Percentiles rank a stretch among this genome's conserved stretches.
Evolutionary conservation across 1,284 basidiomycete species (phyloP).

Genomic region (Heterobasidion parviporum): DNA sequence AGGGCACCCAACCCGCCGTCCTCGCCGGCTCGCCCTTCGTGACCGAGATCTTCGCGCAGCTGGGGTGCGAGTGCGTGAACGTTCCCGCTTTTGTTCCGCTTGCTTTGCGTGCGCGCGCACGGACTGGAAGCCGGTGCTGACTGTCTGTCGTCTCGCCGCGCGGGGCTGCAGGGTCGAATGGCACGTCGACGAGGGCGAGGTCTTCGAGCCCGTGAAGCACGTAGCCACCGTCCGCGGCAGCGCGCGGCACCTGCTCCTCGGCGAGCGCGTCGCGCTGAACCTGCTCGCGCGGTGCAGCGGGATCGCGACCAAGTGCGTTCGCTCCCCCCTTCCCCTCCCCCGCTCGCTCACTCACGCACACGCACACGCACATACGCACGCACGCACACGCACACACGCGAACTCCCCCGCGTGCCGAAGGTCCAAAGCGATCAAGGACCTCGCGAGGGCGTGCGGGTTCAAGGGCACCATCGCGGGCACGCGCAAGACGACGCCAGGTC

Average conservation of each 20-base stretch:
- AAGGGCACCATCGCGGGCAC: slow-evolving; percentile 92
- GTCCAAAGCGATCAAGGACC: slow-evolving; percentile 73
- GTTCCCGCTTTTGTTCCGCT: background rate
- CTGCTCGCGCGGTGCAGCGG: slow-evolving; percentile 93
- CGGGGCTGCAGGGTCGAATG: slow-evolving; percentile 58
- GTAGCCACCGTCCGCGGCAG: slow-evolving; percentile 91
- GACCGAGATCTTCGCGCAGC: slow-evolving; percentile 85
- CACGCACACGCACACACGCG: too few species aligned
- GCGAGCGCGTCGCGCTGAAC: slow-evolving; percentile 93
- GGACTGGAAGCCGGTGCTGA: background rate
- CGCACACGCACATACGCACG: too few species aligned
- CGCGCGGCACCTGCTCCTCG: slow-evolving; percentile 84
- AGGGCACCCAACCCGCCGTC: slow-evolving; percentile 68
- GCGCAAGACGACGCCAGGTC: slow-evolving; percentile 94
- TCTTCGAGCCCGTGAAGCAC: slow-evolving; percentile 75
- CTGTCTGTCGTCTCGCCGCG: background rate
- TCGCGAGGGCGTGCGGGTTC: slow-evolving; percentile 78
- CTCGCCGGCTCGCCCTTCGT: slow-evolving; percentile 96
- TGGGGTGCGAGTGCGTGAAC: slow-evolving; percentile 78
- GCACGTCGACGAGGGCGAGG: slow-evolving; percentile 82
- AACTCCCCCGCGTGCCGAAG: slow-evolving; percentile 27
- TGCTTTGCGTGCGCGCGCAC: background rate
- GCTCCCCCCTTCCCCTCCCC: background rate
- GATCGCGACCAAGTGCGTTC: slow-evolving; percentile 83
- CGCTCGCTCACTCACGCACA: background rate